Percentiles rank a stretch among this genome's conserved stretches.
phyloP scores from a whole-genome alignment of 2,329 filamentous ascomycete genomes.

The Penicillium verrucosum region DNA sequence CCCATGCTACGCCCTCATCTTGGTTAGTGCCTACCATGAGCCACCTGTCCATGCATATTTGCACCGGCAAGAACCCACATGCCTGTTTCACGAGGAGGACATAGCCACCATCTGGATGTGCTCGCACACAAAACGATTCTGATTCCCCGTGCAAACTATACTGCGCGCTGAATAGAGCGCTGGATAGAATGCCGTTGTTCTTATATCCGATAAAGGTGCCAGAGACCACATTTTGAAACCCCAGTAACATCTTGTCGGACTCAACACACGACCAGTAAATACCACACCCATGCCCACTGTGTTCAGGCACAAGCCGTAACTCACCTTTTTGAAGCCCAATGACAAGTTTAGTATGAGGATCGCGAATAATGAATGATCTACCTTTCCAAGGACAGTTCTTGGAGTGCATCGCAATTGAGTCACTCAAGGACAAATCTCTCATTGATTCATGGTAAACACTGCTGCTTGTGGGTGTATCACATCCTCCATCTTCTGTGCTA shows the following conservation, averaged over 20 bases:
- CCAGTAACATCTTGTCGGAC: neutral
- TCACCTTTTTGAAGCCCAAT: neutral
- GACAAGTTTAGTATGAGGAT: neutral
- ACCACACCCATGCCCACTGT: neutral
- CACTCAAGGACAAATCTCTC: too few relatives aligned
- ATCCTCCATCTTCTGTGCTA: neutral
- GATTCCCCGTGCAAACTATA: neutral
- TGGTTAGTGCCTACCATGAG: neutral
- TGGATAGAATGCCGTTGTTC: neutral
- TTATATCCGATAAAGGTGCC: neutral
- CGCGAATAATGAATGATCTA: neutral
- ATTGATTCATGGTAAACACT: too few relatives aligned
- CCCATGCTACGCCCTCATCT: neutral
- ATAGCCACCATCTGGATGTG: neutral
- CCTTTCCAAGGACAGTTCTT: neutral
- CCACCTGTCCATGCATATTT: fast-evolving
- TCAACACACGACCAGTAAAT: neutral
- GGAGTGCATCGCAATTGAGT: neutral
- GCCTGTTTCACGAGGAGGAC: neutral
- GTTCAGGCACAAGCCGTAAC: neutral
- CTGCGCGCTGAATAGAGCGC: neutral
- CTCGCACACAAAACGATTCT: neutral
- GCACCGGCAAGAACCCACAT: neutral
- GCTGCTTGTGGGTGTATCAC: neutral
- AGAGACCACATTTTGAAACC: neutral